Evolutionary conservation across 495 filamentous ascomycete species (phyloP).

Genomic region (Aspergillus sclerotioniger): DNA sequence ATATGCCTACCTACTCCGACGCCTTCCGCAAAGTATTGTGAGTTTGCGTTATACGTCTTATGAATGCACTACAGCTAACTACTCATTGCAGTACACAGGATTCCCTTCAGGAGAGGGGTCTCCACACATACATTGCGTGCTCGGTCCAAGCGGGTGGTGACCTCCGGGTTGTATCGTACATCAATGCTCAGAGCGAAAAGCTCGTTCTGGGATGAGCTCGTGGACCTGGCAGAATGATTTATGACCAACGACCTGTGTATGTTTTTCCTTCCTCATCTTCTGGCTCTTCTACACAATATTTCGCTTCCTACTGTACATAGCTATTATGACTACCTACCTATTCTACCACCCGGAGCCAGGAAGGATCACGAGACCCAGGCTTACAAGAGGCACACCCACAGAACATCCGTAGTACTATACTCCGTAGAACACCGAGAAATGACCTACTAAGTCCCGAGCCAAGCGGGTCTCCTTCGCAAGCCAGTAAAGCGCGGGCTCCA

Average conservation of each 20-base stretch:
- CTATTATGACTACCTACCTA: background rate
- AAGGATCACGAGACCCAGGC: background rate
- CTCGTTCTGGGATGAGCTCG: background rate
- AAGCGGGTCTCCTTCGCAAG: background rate
- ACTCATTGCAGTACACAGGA: background rate
- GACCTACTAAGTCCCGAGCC: no score
- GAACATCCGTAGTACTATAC: no score
- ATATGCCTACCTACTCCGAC: background rate
- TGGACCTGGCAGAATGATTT: background rate
- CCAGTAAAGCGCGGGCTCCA: background rate
- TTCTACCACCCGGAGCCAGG: background rate
- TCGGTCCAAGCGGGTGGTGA: constrained; percentile 2
- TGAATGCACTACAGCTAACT: background rate
- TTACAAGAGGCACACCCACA: background rate
- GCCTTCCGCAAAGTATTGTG: background rate
- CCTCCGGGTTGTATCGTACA: constrained; percentile 3
- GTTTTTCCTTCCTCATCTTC: background rate
- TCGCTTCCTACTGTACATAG: background rate
- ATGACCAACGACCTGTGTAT: background rate
- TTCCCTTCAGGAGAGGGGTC: background rate
- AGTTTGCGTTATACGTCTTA: background rate
- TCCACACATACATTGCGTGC: constrained; percentile 6
- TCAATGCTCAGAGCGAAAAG: constrained; percentile 5
- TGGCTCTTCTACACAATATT: background rate
- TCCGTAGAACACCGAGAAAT: no score